Conservation (phyloP, 2,329 filamentous ascomycete genomes). For the Colletotrichum neosansevieriae region DNA sequence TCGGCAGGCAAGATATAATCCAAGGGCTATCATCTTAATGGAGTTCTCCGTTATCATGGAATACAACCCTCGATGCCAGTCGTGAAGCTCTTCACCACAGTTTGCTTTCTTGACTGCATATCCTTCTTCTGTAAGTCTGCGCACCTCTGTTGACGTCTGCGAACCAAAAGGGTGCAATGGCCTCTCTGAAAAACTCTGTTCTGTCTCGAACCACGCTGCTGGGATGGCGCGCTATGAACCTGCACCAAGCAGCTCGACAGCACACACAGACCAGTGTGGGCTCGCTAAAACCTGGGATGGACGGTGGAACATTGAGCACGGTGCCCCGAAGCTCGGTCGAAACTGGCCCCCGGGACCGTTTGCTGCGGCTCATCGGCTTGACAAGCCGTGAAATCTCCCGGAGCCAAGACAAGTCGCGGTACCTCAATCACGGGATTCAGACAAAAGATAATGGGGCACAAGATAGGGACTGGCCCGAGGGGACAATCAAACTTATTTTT, state of each 20-base stretch:
- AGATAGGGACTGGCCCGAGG: constrained; percentile 21
- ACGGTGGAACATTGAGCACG: constrained; percentile 8
- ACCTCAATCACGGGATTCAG: not conserved
- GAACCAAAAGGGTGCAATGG: constrained; percentile 1
- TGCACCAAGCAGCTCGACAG: too few relatives aligned
- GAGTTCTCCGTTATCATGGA: too few relatives aligned
- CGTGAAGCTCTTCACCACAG: too few relatives aligned
- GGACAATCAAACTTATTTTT: not conserved
- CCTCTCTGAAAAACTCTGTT: constrained; percentile 9
- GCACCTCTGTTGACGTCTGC: not conserved
- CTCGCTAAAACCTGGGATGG: too few relatives aligned
- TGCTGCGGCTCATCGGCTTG: constrained; percentile 26
- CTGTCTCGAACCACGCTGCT: constrained; percentile 33
- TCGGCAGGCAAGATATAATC: constrained; percentile 10
- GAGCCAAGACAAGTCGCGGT: not conserved
- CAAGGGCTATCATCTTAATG: not conserved
- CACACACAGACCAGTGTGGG: not conserved
- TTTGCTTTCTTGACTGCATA: too few relatives aligned
- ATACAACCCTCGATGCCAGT: too few relatives aligned
- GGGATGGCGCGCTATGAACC: constrained; percentile 28
- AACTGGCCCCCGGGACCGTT: constrained; percentile 15
- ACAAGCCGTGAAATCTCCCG: constrained; percentile 11
- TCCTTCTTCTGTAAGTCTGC: too few relatives aligned
- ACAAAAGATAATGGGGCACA: not conserved
- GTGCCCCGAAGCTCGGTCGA: constrained; percentile 25